These are phyloP conservation scores for Aaosphaeria pasadenensis DNA, from an alignment of 2,329 filamentous ascomycete genomes.

Conservation along the genomic window DNA sequence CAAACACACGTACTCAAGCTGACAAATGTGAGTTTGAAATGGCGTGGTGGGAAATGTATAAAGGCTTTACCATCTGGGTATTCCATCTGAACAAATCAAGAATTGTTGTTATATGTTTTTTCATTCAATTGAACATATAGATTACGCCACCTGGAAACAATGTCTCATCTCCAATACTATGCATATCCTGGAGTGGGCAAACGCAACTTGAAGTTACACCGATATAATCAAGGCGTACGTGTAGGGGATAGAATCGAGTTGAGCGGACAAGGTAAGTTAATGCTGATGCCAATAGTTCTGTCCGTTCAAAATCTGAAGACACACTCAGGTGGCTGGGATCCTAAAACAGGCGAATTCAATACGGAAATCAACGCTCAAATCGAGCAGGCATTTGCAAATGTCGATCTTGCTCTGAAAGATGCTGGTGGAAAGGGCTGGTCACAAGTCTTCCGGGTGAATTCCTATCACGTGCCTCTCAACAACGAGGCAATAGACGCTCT, in stretches of 20 bases:
- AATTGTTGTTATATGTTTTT: no score
- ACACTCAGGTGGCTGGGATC: slow-evolving; percentile 27
- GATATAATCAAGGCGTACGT: slow-evolving; percentile 29
- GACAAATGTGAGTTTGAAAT: no score
- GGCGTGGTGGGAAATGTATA: no score
- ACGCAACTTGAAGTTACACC: slow-evolving; percentile 25
- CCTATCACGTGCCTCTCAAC: slow-evolving; percentile 8
- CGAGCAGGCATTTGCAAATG: slow-evolving; percentile 51
- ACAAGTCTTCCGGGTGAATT: slow-evolving; percentile 44
- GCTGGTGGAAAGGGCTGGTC: slow-evolving; percentile 55
- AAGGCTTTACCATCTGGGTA: no score
- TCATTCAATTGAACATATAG: no score
- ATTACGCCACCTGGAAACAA: background rate
- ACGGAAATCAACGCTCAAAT: slow-evolving; percentile 24
- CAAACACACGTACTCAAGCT: no score
- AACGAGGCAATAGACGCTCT: slow-evolving; percentile 8
- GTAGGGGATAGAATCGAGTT: slow-evolving; percentile 28
- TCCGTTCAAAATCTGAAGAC: background rate
- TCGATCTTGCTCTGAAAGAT: slow-evolving; percentile 48
- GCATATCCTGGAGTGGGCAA: slow-evolving; percentile 39
- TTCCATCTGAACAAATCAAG: no score
- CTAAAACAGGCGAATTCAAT: slow-evolving; percentile 8
- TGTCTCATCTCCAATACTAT: slow-evolving; percentile 27
- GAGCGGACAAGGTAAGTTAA: slow-evolving; percentile 25
- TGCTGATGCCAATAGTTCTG: background rate